These are phyloP conservation scores for Aphanocladium album DNA, from an alignment of 2,329 filamentous ascomycete species.

Conservation along the genomic window DNA sequence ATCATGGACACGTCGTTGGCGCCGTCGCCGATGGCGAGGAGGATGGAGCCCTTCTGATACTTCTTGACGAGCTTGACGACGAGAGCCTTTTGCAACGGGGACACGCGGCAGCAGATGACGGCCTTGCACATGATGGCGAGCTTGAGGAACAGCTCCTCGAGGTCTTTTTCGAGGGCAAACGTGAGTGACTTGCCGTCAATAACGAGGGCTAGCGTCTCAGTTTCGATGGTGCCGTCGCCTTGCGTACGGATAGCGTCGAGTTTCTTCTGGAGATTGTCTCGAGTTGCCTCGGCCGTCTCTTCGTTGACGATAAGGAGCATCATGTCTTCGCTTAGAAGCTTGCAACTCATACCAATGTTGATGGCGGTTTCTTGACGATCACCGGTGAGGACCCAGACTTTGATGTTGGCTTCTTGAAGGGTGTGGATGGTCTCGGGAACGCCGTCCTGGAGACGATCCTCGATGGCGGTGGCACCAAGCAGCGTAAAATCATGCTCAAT, in stretches of 20 bases:
- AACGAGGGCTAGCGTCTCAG: conserved; percentile 82
- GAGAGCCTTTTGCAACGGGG: conserved; percentile 91
- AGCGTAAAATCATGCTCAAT: conserved; percentile 91
- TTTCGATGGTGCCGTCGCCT: conserved; percentile 67
- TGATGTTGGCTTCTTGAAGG: conserved; percentile 92
- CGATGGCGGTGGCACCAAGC: conserved; percentile 92
- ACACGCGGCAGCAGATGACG: conserved; percentile 97
- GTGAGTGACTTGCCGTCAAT: conserved; percentile 97
- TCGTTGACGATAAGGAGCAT: conserved; percentile 95
- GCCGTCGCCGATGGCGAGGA: conserved; percentile 93
- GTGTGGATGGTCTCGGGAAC: conserved; percentile 98
- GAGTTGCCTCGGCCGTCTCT: conserved; percentile 70
- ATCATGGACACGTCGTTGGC: conserved; percentile 99
- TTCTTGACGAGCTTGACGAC: conserved; percentile 98
- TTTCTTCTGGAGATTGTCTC: conserved; percentile 90
- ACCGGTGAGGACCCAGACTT: conserved; percentile 96
- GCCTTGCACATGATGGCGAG: conserved; percentile 95
- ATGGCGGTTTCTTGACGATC: conserved; percentile 98
- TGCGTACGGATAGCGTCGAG: conserved; percentile 84
- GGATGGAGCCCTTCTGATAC: conserved; percentile 78
- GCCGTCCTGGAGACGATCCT: conserved; percentile 93
- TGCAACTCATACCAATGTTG: conserved; percentile 99
- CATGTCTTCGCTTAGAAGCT: conserved; percentile 98
- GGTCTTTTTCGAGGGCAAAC: conserved; percentile 84
- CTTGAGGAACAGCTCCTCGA: conserved; percentile 91